Evolutionary conservation across 2,329 filamentous ascomycete genomes (phyloP), one percentile per base, ranked within the genome.

Genomic region (Cercospora sojina): DNA sequence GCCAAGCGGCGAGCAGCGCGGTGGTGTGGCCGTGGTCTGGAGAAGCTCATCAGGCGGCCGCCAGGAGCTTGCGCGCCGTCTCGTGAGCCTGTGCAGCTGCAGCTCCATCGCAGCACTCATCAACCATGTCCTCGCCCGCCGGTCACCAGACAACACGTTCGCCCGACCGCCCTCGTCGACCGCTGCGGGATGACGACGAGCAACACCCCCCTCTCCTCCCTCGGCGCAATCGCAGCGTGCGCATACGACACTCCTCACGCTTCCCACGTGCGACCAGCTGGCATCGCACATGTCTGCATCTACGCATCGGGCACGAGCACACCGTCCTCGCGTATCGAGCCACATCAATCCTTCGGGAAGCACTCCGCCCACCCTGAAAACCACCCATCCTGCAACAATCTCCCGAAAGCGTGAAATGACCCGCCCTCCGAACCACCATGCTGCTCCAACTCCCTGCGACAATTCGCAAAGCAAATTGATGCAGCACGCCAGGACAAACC

Each of bases 1-100:
- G 43, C 8, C 43, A 20, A 49, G 43, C 43, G 20, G 9, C 43
- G 23, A 49, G 43, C 18, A 38, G 35, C 35, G 35, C 5, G 35
- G n/a, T 38, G 35, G 35, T 38, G 35, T 38, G 13, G 35, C 35
- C 13, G 18, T 20, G 43, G 18, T 23, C 43, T 18, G 41, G 41
- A 47, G n/a, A 47, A 47, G 41, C 49, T 29, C 49, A 49, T 23
- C n/a, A 20, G 41, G 6, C 5, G 18, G 8, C 27, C 16, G 27
- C 6, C 13, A 32, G 10, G 4, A 59, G 57, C 57, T 41, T 43
- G 32, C 35, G 12, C 16, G 32, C 35, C 38, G 41, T 61, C 59
- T 51, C 59, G 59, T 61, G 59, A 61, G 59, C 59, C 35, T n/a
- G 38, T 61, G 59, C 59, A 61, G 35, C 41, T 43, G 43, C 27